Percentiles rank a stretch among this genome's conserved stretches.
Conservation (phyloP, 306 rosid genomes). For the Cajanus cajan region DNA sequence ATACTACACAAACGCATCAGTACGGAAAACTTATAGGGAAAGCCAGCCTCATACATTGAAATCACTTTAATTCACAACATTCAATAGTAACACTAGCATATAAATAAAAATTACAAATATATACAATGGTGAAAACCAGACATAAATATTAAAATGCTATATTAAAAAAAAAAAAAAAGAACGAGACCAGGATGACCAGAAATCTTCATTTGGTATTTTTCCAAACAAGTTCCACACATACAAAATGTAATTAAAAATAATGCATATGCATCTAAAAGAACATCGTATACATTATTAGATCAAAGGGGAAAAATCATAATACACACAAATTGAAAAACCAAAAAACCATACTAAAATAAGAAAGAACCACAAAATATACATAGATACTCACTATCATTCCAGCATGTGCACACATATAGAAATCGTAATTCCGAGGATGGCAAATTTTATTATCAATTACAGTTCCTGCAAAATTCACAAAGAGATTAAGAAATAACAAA, state of each 20-base stretch:
- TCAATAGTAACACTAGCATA: too few species aligned
- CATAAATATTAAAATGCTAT: too few species aligned
- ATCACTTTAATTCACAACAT: too few species aligned
- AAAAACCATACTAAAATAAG: neutral
- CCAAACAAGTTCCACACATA: too few species aligned
- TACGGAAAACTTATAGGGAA: too few species aligned
- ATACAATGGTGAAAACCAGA: too few species aligned
- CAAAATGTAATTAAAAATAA: neutral
- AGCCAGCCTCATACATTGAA: too few species aligned
- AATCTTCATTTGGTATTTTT: too few species aligned
- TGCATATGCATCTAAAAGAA: neutral
- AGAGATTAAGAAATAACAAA: neutral
- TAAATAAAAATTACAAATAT: too few species aligned
- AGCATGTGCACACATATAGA: constrained; percentile 91
- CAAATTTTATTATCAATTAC: constrained; percentile 85
- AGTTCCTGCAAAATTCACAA: constrained; percentile 55
- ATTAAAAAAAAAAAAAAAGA: too few species aligned
- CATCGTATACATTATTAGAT: neutral
- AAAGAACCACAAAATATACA: neutral
- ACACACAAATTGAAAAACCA: neutral
- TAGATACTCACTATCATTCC: constrained; percentile 85
- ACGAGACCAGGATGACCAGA: too few species aligned
- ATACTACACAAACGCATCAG: neutral
- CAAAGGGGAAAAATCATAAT: neutral
- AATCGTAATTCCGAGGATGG: constrained; percentile 85